Base-by-base conservation (phyloP, 352 stramenopile species). In the Globisporangium perplexum region DNA sequence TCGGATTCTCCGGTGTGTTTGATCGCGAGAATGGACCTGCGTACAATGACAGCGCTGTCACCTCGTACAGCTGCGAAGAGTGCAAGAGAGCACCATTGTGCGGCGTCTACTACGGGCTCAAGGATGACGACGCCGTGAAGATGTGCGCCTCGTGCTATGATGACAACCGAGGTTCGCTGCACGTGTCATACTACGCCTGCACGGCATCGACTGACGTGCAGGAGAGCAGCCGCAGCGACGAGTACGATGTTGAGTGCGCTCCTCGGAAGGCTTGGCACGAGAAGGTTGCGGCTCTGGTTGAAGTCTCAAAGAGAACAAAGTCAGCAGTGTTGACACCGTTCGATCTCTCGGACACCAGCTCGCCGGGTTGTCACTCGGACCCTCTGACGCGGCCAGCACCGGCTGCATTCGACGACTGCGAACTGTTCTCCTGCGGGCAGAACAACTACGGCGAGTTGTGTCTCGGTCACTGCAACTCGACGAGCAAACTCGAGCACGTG, bases 371-470 rank as follows among this genome's bases (percentile, higher is more conserved):
- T 48, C 23, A 31, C 46, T 26, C 26, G 44, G 52, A 23, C 43
- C 42, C 3, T 49, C 54, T 44, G 58, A 26, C 43, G 22, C 62
- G 23, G 24, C 51, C 35, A 58, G 26, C 60, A 30, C 61, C 39
- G 14, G 23, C 57, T 4, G 74, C 68, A 48, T 94, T 77, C 55
- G 84, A 93, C n/a, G 80, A 93, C 57, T 91, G 83, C 24, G 81
- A 95, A 36, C 60, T 95, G 4, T 95, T 93, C 62, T 90, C 85
- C 1, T 95, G 83, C 31, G 86, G 86, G 0, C 86, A 95, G 68
- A 95, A 95, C 61, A 95, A 93, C 56, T 95, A 95, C 51, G 86
- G 86, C 11, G 86, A 95, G 50, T 64, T 95, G 4, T 90, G 83
- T 39, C 68, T 94, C 20, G 86, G 86, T 0, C 82, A 95, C 48